These are phyloP conservation scores for Musa schizocarpa DNA, from an alignment of 176 grass and related monocot genomes.

Conservation along the genomic window DNA sequence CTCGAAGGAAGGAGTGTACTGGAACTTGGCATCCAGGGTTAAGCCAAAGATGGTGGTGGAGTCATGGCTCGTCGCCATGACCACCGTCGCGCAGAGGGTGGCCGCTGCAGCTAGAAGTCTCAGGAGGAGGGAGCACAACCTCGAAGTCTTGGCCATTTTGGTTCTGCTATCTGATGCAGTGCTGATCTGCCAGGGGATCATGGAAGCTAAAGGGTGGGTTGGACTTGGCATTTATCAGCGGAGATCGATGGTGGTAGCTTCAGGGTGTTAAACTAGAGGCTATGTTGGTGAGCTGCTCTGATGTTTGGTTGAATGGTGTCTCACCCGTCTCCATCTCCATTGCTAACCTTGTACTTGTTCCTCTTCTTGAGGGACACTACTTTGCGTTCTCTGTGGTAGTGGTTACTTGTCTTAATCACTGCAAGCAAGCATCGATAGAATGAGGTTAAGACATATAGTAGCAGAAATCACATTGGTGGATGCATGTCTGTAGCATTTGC, in stretches of 20 bases:
- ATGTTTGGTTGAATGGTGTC: not conserved
- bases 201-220: not conserved
- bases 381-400: not conserved
- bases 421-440: not conserved
- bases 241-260: constrained; percentile 1
- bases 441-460: too few relatives aligned
- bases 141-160: constrained; percentile 45
- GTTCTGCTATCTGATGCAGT: not conserved
- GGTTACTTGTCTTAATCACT: not conserved
- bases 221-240: not conserved
- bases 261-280: constrained; percentile 7
- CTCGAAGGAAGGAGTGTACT: constrained; percentile 62
- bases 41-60: constrained; percentile 61
- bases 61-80: constrained; percentile 85
- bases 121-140: constrained; percentile 28
- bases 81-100: constrained; percentile 33
- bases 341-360: not conserved
- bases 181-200: not conserved
- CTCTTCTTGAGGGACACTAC: too few relatives aligned
- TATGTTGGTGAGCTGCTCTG: constrained; percentile 13
- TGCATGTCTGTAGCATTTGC: too few relatives aligned
- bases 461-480: too few relatives aligned
- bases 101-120: constrained; percentile 37
- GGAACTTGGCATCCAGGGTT: constrained; percentile 78
- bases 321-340: not conserved